Evolutionary conservation across 371 early-diverging fungal species (phyloP).

Genomic region (Entomophthora muscae): DNA sequence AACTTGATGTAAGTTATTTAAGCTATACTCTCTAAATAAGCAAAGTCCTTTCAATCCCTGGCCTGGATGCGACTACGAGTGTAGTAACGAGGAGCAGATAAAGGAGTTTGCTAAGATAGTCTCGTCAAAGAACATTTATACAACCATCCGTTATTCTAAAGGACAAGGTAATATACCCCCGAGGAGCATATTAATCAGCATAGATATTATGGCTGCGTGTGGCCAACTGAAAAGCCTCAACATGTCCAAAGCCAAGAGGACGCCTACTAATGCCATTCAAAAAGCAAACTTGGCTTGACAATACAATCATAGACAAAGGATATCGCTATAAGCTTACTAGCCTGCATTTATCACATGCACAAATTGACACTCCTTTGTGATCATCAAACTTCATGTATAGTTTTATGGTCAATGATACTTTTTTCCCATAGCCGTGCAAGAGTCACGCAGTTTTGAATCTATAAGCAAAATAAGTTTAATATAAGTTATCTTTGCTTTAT

Average conservation of each 20-base stretch:
- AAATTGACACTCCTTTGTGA: no score
- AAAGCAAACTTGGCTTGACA: no score
- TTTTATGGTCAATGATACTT: no score
- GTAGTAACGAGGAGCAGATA: conserved; percentile 26
- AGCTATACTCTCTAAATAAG: not conserved
- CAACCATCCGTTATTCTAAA: conserved; percentile 32
- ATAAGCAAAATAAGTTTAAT: no score
- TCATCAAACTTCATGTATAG: no score
- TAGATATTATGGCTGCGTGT: conserved; percentile 58
- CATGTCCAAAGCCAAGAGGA: not conserved
- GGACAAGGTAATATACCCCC: conserved; percentile 25
- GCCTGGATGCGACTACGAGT: conserved; percentile 45
- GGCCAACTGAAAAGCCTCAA: conserved; percentile 32
- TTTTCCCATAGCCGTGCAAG: no score
- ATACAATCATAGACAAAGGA: no score
- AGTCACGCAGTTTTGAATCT: no score
- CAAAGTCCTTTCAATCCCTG: conserved; percentile 57
- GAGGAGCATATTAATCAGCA: conserved; percentile 7
- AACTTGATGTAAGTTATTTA: conserved; percentile 46
- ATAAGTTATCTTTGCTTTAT: no score
- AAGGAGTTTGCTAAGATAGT: conserved; percentile 28
- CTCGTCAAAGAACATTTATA: conserved; percentile 22
- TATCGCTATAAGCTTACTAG: no score
- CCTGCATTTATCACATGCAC: no score
- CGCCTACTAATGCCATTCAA: no score